Conservation (phyloP, 148 eudicot genomes). For the Dysphania ambrosioides region DNA sequence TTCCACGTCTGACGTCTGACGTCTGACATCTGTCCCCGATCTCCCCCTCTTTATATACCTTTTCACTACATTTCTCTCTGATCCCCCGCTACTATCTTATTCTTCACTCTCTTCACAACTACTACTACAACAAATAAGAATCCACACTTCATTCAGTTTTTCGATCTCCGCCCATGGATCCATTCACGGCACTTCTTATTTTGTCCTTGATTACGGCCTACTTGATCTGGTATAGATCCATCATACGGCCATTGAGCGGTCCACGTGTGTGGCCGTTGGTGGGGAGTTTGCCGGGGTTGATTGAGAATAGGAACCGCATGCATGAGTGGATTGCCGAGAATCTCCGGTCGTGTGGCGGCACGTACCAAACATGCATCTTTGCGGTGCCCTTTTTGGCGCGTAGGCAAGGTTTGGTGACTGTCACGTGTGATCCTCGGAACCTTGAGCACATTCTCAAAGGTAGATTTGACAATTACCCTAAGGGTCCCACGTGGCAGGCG, state of each 20-base stretch:
- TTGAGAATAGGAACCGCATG: conserved; percentile 56
- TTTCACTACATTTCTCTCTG: conserved; percentile 13
- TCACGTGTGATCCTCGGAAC: conserved; percentile 89
- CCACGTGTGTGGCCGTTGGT: conserved; percentile 83
- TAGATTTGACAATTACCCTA: conserved; percentile 87
- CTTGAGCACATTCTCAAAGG: conserved; percentile 77
- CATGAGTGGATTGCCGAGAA: conserved; percentile 95
- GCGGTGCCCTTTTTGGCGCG: conserved; percentile 65
- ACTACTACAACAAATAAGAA: too few relatives aligned
- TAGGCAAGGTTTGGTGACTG: conserved; percentile 83
- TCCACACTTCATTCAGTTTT: too few relatives aligned
- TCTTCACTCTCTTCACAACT: conserved; percentile 2
- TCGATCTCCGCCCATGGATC: too few relatives aligned
- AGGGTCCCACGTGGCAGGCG: conserved; percentile 93
- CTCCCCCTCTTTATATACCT: background rate
- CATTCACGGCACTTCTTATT: conserved; percentile 38
- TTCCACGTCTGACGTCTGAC: conserved; percentile 5
- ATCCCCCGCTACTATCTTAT: background rate
- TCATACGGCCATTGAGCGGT: conserved; percentile 47
- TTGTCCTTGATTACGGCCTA: conserved; percentile 43
- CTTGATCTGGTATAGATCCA: conserved; percentile 59
- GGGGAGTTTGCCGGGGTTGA: conserved; percentile 77
- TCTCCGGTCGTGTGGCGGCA: conserved; percentile 75
- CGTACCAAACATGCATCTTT: conserved; percentile 76
- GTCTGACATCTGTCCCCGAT: background rate